Base-by-base conservation (phyloP, 192 early-diverging fungal genomes). In the Backusella parvicylindrica region DNA sequence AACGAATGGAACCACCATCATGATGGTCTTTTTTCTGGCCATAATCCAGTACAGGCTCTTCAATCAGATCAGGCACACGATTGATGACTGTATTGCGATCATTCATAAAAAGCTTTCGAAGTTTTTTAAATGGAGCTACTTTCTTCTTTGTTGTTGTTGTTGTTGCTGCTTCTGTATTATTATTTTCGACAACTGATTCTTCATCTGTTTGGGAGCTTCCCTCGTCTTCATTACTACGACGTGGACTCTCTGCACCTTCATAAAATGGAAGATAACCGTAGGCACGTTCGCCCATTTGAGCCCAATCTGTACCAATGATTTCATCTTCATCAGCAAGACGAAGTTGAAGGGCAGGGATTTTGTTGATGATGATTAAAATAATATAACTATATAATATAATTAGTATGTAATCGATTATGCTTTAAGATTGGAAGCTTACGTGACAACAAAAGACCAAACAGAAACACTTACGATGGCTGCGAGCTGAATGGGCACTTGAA, bases 261-360 rank as follows among this genome's bases (percentile, higher is more conserved):
- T 78, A 65, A 31, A 75, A 37, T 0, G 73, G 77, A n/a, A 84
- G 30, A 63, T 85, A 85, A 11, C 77, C 89, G 40, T 92, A 92
- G 9, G 90, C 87, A 38, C 79, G 72, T 83, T 96, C 95, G 56
- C 96, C 95, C 88, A 97, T 93, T 82, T 96, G 90, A 21, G 93
- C 81, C 70, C 89, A 79, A 79, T 98, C 95, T 2, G 90, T 85
- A 26, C 96, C 96, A 7, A 92, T 78, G 35, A 88, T 82, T 77
- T 90, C 90, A 75, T 90, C 90, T 67, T 91, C 88, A 64, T 92
- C 91, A 73, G 93, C 83, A 35, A 95, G 82, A 64, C 96, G 93
- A 72, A 97, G 84, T 68, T 83, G 86, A 50, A 97, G 81, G 8
- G 86, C 89, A 8, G 95, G 93, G 67, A 96, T 89, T 30, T 79